Evolutionary conservation across 2,329 filamentous ascomycete species (phyloP), one percentile per base, ranked within the genome.

Genomic region (Diaporthe ilicicola): DNA sequence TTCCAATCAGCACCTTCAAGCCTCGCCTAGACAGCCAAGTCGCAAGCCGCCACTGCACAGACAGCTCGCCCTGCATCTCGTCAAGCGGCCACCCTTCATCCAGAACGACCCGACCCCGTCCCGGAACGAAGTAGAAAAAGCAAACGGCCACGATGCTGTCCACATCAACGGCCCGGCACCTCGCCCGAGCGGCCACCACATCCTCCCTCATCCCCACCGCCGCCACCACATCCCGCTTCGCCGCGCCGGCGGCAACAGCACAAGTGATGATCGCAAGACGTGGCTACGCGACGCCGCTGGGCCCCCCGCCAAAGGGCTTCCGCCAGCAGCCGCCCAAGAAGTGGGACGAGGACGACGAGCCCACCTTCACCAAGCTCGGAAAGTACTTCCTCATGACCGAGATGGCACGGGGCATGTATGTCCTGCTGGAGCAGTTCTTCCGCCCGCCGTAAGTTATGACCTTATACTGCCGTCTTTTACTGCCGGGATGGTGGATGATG

Each of bases 371-470:
- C 84, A 92, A 92, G 82, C 88, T 94, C 74, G 94, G 93, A 77
- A 96, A 95, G 81, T 98, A 94, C 87, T 99, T 99, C 85, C 89
- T 99, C 81, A 86, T 98, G 87, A 91, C 93, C 67, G 96, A 99
- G 88, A 96, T 98, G 92, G 89, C 94, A 82, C 91, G 96, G 80
- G 96, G 96, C 83, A 98, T 99, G 96, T 99, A 98, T 81, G 91
- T 99, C 76, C 90, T 96, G 83, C 81, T 99, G 80, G 96, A 99
- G 89, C 95, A 99, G 87, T 99, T 93, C 89, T 98, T 99, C 88
- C 89, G 96, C 83, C 94, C 95, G 84, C 95, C 96, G 93, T 98
- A 89, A 88, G 94, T 94, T 62, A n/a, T 2, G 42, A n/a, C 7
- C 15, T 32, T 5, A 59, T 55, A 19, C 9, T 12, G 48, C 22